Base-by-base conservation (phyloP, 495 filamentous ascomycete species). In the Penicillium steckii region DNA sequence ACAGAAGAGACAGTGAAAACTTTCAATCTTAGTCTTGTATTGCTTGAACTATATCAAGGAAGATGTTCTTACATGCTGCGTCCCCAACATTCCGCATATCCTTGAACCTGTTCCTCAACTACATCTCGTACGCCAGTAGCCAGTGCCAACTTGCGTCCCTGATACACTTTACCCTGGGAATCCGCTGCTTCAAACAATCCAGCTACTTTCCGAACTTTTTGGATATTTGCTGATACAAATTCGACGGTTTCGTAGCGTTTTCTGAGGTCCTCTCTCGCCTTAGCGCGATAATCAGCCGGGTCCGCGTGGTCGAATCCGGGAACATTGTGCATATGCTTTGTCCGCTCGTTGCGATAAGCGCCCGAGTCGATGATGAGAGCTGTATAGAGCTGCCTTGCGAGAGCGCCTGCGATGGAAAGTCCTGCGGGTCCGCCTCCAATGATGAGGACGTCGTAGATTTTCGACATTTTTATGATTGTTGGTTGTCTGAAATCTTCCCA, bases 341-440 rank as follows among this genome's bases (percentile, higher is more conserved):
- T 46, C 10, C 26, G 21, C 12, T 53, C 57, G 56, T 85, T 85
- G 42, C 83, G 79, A 53, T 79, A 84, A 3, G 44, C 48, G 7
- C 62, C 61, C 3, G 70, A 71, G 62, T 78, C 74, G 61, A 85
- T 80, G 35, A 85, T 57, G 3, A 80, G 50, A 7, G 70, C 62
- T 2, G 66, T 73, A 50, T 79, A 70, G 4, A 66, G 54, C 22
- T 76, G 71, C 12, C 83, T 80, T 0, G 73, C 73, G 1, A 87
- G 70, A 6, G 57, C 63, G 6, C 61, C 27, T 3, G 81, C 82
- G 4, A 66, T 63, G 1, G 75, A 57, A 2, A 87, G 69, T 8
- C 82, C 84, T 8, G 79, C 77, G 5, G 81, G 80, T 3, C 82
- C 83, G 29, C 62, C 74, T 56, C 83, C 83, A 27, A 85, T 69